These are phyloP conservation scores for Globisporangium nagaii DNA, from an alignment of 352 stramenopile species.

Conservation along the genomic window DNA sequence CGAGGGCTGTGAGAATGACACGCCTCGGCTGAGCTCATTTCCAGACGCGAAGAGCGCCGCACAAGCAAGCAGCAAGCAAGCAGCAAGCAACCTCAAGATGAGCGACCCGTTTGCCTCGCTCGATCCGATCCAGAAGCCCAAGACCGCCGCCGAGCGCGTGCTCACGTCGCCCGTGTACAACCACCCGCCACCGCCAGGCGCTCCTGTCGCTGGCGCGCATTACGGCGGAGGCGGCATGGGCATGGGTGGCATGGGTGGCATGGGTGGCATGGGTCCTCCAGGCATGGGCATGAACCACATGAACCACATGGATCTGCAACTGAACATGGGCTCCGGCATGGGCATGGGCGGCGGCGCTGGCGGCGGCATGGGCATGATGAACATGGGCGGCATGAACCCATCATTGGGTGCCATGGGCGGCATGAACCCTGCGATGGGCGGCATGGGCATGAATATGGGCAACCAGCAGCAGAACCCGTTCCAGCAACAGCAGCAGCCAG, in stretches of 20 bases:
- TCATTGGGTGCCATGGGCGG: too few relatives aligned
- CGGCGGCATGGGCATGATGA: slow-evolving; percentile 12
- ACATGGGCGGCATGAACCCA: too few relatives aligned
- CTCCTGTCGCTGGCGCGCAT: slow-evolving; percentile 25
- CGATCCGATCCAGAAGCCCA: slow-evolving; percentile 69
- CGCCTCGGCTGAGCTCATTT: not conserved
- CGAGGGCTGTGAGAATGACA: not conserved
- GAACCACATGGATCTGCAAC: too few relatives aligned
- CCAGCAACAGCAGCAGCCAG: slow-evolving; percentile 30
- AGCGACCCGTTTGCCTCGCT: slow-evolving; percentile 74
- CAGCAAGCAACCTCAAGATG: slow-evolving; percentile 18
- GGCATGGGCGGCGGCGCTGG: too few relatives aligned
- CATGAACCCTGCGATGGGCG: too few relatives aligned
- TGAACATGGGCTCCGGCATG: too few relatives aligned
- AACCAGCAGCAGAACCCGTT: slow-evolving; percentile 23
- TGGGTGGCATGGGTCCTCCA: too few relatives aligned
- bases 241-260: too few relatives aligned
- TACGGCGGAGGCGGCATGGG: slow-evolving; percentile 18
- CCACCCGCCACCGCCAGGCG: slow-evolving; percentile 16
- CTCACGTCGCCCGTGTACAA: slow-evolving; percentile 12
- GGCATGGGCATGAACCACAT: too few relatives aligned
- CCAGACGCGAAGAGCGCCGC: not conserved
- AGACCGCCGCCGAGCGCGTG: slow-evolving; percentile 37
- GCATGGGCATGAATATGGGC: slow-evolving; percentile 14
- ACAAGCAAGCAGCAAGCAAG: not conserved